Evolutionary conservation across 345 rosid genomes (phyloP).

Genomic region (Arabis alpina): DNA sequence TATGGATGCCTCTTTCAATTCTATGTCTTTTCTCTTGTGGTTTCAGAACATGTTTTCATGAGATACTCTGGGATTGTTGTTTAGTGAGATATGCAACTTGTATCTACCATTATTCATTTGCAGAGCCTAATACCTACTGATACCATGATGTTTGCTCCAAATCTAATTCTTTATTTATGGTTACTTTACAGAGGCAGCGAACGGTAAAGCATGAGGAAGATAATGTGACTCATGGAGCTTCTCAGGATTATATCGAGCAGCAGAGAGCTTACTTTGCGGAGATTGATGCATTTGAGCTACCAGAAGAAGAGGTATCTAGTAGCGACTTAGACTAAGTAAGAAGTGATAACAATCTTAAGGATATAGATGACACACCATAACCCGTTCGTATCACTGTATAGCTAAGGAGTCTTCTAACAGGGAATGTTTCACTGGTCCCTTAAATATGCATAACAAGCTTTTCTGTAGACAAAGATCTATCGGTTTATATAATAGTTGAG

Average conservation of each 20-base stretch:
- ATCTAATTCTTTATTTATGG: slow-evolving; percentile 4
- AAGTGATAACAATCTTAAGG: slow-evolving; percentile 22
- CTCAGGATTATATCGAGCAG: slow-evolving; percentile 58
- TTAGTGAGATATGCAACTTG: slow-evolving; percentile 15
- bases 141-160: slow-evolving; percentile 12
- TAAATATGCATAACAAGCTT: slow-evolving; percentile 27
- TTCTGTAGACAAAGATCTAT: slow-evolving; percentile 31
- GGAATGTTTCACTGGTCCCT: slow-evolving; percentile 24
- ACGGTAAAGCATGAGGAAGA: slow-evolving; percentile 28
- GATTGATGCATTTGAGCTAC: slow-evolving; percentile 72
- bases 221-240: slow-evolving; percentile 26
- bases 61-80: slow-evolving; percentile 4
- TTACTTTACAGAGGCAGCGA: slow-evolving; percentile 51
- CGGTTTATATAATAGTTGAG: slow-evolving; percentile 31
- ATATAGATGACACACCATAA: slow-evolving; percentile 34
- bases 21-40: neutral
- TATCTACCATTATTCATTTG: neutral
- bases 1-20: neutral
- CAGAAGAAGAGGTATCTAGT: slow-evolving; percentile 66
- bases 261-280: slow-evolving; percentile 79
- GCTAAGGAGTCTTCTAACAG: slow-evolving; percentile 29
- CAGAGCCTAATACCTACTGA: neutral
- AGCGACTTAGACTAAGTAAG: slow-evolving; percentile 52
- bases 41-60: slow-evolving; percentile 3
- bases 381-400: slow-evolving; percentile 39